Evolutionary conservation across 1,284 basidiomycete genomes (phyloP), one percentile per base, ranked within the genome.

Genomic region (Cystobasidium sp.): DNA sequence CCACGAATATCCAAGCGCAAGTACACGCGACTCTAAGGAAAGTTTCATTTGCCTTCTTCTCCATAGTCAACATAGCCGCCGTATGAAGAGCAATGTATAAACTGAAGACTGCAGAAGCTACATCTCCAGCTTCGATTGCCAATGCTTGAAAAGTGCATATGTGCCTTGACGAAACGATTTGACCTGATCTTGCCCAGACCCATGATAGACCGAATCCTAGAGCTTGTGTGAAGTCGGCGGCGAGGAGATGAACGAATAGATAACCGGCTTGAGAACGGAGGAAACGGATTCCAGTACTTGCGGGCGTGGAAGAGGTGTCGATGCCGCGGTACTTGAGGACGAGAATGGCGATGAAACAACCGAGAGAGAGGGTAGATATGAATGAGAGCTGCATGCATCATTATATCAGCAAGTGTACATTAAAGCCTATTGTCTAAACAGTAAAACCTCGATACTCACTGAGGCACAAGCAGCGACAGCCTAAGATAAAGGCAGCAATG

Each of bases 1-100:
- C 49, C n/a, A 53, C 44, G 59, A 75, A 52, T 3, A 65, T 51
- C 74, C 74, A 75, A 47, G 52, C 64, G 16, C 37, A 51, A 10
- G 22, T 24, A 46, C 52, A 58, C 18, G 65, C 64, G 5, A 56
- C 37, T 20, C 44, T 51, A 24, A 75, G 59, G 18, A 62, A 24
- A 24, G 24, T 43, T 12, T 41, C 55, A 39, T 41, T 46, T 31
- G 72, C 53, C 31, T 63, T 68, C 52, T 56, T 61, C 31, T 53
- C 18, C 8, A 44, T 31, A 16, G 53, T 66, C 39, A 75, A 18
- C 46, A 75, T 62, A 22, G 39, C 49, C 5, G 59, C 51, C 6
- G 74, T 75, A 52, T 75, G 74, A 10, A 70, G 24, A 22, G 74
- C 74, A 43, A 75, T 75, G 55, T 74, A 56, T 9, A 75, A 37